Evolutionary conservation across 345 rosid species (phyloP), one percentile per base, ranked within the genome.

Genomic region (Camelina hispida): DNA sequence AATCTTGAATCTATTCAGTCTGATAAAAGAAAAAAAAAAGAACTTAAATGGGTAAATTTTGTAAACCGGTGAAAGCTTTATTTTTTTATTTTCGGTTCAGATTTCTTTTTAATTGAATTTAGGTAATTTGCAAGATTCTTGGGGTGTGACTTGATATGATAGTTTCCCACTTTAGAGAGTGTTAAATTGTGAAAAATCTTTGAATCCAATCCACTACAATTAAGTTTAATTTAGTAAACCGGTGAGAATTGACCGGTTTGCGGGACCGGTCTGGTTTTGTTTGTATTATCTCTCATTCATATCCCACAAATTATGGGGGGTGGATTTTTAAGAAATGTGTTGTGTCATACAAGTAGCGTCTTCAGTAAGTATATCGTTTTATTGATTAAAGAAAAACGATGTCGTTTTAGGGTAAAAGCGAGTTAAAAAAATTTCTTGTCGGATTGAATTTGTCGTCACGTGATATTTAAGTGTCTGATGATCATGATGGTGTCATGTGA

Each of bases 391-490:
- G 1, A 52, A 44, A 52, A 34, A 76, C 70, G 64, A 18, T 20
- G 69, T 62, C 64, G 74, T 69, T 69, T 68, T 40, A 6, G 38
- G 6, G 34, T 30, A 40, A 30, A 30, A 51, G 32, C 2, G 53
- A 32, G 38, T 52, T 52, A 51, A 68, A 25, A 25, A 25, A 25
- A 25, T 3, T 25, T 68, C n/a, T 69, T 76, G 74, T 76, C 73
- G 73, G 68, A 58, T 67, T 66, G 12, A 58, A 11, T 10, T 66
- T 75, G 78, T 73, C 57, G 69, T 76, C 79, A 76, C 74, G 79
- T 76, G 79, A 69, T 68, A 12, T 56, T 28, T 57, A 57, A 32
- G 42, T n/a, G 60, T 55, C 10, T 37, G 35, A 42, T 61, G 28
- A 61, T 53, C 32, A 11, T 56, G 42, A 14, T 58, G 35, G n/a